Base-by-base conservation (phyloP, 768 basidiomycete species). In the Hericium coralloides region DNA sequence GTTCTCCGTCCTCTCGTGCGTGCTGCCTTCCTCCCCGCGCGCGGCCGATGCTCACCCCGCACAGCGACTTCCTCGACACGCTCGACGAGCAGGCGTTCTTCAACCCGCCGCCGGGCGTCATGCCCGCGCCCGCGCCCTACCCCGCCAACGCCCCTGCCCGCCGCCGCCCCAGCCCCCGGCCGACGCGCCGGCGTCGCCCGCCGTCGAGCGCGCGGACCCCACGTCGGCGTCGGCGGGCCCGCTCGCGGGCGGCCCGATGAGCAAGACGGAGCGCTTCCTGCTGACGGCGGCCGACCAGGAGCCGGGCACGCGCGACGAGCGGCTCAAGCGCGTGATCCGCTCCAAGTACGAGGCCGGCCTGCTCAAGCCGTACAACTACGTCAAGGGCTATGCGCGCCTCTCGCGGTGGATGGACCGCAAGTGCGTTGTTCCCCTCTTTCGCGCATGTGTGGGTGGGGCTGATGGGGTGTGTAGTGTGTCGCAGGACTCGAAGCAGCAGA, bases 311-410 rank as follows among this genome's bases (percentile, higher is more conserved):
- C 78, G 95, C 45, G 89, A 95, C 63, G 91, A 95, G 63, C 83
- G 95, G 1, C 72, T 98, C 52, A 90, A 87, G 62, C 79, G 89
- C 57, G 95, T 98, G 61, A 98, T 98, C 63, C 81, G 89, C 62
- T 92, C 90, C 65, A 98, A 98, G 72, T 98, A 97, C 70, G 95
- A 98, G 66, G 95, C 95, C 2, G 95, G 95, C 0, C 70, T 98
- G 45, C 72, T 98, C 61, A 94, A 92, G 66, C 95, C 95, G 3
- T 97, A 95, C 65, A 95, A 98, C 70, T 97, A 98, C 63, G 92
- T 94, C 52, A 94, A 94, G 66, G 95, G 95, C 0, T 98, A 98
- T 64, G 88, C 92, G 14, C 76, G 95, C 58, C 71, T 98, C 60
- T 89, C 86, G 55, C 79, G 89, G 56, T 98, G 94, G 94, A 95